Evolutionary conservation across 352 stramenopile genomes (phyloP).

Genomic region (Phytophthora gonapodyides): DNA sequence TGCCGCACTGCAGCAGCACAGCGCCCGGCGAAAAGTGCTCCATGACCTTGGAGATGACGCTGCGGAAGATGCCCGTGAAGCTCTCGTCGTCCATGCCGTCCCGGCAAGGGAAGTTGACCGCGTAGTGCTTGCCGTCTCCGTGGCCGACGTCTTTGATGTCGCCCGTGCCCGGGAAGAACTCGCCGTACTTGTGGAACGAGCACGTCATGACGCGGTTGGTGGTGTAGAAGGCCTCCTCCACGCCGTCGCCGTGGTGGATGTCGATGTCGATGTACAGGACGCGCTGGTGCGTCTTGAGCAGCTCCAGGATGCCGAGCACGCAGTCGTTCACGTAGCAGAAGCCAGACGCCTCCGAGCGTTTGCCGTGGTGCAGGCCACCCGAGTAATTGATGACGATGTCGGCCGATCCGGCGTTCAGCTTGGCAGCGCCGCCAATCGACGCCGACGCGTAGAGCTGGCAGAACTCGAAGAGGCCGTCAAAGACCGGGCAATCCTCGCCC

Average conservation of each 20-base stretch:
- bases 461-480: conserved; percentile 99
- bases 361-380: conserved; percentile 98
- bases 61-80: conserved; percentile 90
- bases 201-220: conserved; percentile 99
- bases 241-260: conserved; percentile 99
- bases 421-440: conserved; percentile 96
- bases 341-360: conserved; percentile 97
- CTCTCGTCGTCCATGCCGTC: conserved; percentile 99
- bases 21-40: conserved; percentile 95
- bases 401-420: conserved; percentile 94
- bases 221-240: conserved; percentile 99
- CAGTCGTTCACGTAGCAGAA: conserved; percentile 99
- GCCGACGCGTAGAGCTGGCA: conserved; percentile 98
- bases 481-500: conserved; percentile 99
- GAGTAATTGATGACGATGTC: conserved; percentile 99
- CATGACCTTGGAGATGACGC: conserved; percentile 97
- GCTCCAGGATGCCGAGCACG: conserved; percentile 98
- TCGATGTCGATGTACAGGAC: conserved; percentile 99
- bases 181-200: conserved; percentile 99
- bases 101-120: conserved; percentile 98
- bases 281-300: conserved; percentile 97
- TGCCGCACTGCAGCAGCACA: conserved; percentile 98
- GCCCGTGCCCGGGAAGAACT: conserved; percentile 99
- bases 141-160: conserved; percentile 85
- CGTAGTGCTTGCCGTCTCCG: conserved; percentile 96